Evolutionary conservation across 192 early-diverging fungal genomes (phyloP), one percentile per base, ranked within the genome.

Genomic region (Entomortierella chlamydospora): DNA sequence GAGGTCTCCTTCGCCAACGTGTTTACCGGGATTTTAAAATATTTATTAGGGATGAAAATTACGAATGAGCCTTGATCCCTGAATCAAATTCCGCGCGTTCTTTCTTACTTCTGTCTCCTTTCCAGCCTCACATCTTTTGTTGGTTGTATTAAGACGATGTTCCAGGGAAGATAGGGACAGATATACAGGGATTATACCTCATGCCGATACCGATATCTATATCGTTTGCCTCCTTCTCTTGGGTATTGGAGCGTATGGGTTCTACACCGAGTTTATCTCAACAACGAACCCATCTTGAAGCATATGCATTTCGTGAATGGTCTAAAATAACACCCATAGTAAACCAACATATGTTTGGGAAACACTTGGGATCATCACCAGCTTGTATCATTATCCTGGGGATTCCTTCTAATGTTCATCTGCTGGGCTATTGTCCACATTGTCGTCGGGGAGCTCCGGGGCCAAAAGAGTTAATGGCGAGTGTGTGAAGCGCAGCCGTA

Each of bases 141-240:
- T 52, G 20, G 8, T 62, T 15, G 42, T 55, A 20, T 51, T 25
- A 2, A 28, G 20, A 42, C 29, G 37, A 11, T 45, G 12, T 3
- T 52, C 42, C n/a, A n/a, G n/a, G n/a, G n/a, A n/a, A n/a, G n/a
- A n/a, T n/a, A n/a, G n/a, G n/a, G n/a, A n/a, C n/a, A n/a, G n/a
- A n/a, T n/a, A n/a, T n/a, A n/a, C n/a, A 78, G 74, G 74, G 74
- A 78, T 78, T 55, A 78, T 78, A 64, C 67, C 67, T 9, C 74
- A 78, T 64, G 74, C 74, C 20, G 73, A 63, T 33, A 56, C 45
- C 20, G 73, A 69, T 62, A 65, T 77, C 17, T 30, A 33, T 43
- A 28, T 77, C 26, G 54, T 77, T 33, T 69, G 51, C 20, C 29
- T 77, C 23, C 61, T 77, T 23, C 65, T 77, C 29, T 39, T 64